Percentiles rank a stretch among this genome's conserved stretches.
These are phyloP conservation scores for Cordyceps javanica DNA, from an alignment of 2,329 filamentous ascomycete genomes.

Conservation along the genomic window DNA sequence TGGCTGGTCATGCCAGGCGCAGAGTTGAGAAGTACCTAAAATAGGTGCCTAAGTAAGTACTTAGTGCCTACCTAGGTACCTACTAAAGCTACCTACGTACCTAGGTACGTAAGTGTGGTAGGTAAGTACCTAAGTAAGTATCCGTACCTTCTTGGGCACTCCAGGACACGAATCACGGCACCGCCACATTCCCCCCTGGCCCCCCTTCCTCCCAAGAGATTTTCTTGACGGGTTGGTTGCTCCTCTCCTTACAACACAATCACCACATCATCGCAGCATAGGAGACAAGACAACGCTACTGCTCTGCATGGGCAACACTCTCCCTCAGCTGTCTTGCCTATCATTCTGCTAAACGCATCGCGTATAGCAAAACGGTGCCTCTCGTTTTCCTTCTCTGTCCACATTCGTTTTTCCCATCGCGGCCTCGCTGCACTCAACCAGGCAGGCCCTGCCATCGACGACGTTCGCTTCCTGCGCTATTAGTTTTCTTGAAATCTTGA, in stretches of 20 bases:
- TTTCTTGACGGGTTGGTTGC: background rate
- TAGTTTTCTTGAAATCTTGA: background rate
- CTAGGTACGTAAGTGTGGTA: too few relatives aligned
- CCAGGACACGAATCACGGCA: conserved; percentile 7
- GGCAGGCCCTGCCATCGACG: conserved; percentile 8
- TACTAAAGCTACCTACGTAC: too few relatives aligned
- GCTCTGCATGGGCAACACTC: conserved; percentile 10
- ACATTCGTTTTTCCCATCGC: conserved; percentile 8
- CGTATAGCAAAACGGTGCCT: background rate
- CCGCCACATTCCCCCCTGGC: conserved; percentile 15
- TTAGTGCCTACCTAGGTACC: too few relatives aligned
- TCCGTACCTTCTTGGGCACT: background rate
- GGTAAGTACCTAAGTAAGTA: background rate
- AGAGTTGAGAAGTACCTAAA: too few relatives aligned
- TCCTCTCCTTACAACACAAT: background rate
- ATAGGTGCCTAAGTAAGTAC: too few relatives aligned
- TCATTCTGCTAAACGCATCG: background rate
- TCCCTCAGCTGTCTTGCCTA: background rate
- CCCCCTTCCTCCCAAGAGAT: conserved; percentile 10
- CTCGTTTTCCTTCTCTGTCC: conserved; percentile 20
- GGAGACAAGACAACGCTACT: conserved; percentile 9
- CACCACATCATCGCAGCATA: conserved; percentile 4
- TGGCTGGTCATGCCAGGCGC: too few relatives aligned
- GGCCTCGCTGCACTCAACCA: background rate
- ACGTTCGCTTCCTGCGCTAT: conserved; percentile 2